These are phyloP conservation scores for Eleusine indica DNA, from an alignment of 176 grass and related monocot genomes.

Conservation along the genomic window DNA sequence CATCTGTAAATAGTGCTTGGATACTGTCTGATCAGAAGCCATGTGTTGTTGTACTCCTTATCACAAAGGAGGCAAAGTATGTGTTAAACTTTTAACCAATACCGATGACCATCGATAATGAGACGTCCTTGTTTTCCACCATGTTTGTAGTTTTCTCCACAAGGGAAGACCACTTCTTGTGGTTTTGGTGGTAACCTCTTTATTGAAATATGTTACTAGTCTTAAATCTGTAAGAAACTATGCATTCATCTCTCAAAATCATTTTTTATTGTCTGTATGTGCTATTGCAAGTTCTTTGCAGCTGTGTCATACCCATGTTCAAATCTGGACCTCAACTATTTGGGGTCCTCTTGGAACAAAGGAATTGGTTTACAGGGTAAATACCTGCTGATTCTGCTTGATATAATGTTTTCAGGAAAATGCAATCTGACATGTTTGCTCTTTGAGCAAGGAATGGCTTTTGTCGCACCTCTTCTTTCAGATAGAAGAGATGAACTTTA, in stretches of 20 bases:
- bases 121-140: not conserved
- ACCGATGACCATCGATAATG: not conserved
- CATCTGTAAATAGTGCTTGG: not conserved
- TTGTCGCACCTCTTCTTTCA: too few relatives aligned
- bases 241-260: not conserved
- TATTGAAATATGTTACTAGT: not conserved
- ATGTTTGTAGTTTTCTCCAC: not conserved
- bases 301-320: not conserved
- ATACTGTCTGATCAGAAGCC: not conserved
- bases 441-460: not conserved
- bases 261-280: not conserved
- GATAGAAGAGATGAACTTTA: not conserved
- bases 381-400: not conserved
- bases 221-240: not conserved
- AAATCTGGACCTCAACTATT: not conserved
- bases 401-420: not conserved
- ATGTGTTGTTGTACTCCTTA: not conserved
- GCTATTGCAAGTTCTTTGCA: not conserved
- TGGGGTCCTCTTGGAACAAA: not conserved
- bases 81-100: not conserved
- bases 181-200: not conserved
- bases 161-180: not conserved
- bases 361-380: not conserved
- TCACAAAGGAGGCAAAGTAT: not conserved
- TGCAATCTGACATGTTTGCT: not conserved